A percentile compares a stretch with the other conserved stretches of the same genome.
phyloP scores from a whole-genome alignment of 306 rosid species.

The Casuarina cunninghamiana region DNA sequence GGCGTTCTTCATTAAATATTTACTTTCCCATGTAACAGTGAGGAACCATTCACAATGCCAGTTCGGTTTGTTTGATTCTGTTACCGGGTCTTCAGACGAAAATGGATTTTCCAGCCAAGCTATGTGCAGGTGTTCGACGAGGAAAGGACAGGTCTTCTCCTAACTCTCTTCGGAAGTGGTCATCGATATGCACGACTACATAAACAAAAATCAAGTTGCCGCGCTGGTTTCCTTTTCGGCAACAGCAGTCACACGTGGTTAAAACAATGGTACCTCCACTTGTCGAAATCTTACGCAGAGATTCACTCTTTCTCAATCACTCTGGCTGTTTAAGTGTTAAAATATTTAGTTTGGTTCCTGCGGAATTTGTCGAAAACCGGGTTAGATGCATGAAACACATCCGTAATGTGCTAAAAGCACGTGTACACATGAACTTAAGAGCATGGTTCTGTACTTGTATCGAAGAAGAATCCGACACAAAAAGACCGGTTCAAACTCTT shows the following conservation, averaged over 20 bases:
- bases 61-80: constrained; percentile 1
- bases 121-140: background rate
- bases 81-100: background rate
- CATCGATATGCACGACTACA: background rate
- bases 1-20: no score
- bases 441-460: background rate
- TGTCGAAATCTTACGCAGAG: background rate
- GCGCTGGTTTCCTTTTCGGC: background rate
- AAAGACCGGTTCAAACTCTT: background rate
- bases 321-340: background rate
- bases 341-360: background rate
- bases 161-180: background rate
- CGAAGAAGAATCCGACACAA: background rate
- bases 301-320: background rate
- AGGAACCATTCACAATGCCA: background rate
- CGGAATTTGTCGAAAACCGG: background rate
- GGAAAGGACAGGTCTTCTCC: background rate
- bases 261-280: background rate
- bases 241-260: background rate
- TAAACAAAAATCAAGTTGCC: background rate
- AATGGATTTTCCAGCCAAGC: background rate
- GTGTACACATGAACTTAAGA: background rate
- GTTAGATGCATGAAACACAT: background rate
- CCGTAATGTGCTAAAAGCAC: background rate
- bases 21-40: no score